Base-by-base conservation (phyloP, 495 filamentous ascomycete genomes). In the Oidiodendron maius region DNA sequence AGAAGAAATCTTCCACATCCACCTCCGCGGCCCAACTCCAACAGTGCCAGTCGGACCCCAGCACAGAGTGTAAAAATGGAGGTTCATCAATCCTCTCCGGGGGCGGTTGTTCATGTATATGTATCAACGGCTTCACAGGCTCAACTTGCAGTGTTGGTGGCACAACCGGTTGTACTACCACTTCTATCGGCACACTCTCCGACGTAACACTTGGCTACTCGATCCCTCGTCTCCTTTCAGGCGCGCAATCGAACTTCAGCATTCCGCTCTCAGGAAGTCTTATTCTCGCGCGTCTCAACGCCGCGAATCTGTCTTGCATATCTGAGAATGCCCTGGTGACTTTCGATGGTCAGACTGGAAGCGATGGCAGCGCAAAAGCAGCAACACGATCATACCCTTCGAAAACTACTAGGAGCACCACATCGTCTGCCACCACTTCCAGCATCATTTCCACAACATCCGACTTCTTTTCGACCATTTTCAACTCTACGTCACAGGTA, bases 111-210 rank as follows among this genome's bases (percentile, higher is more conserved):
- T 82, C 83, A 9, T 98, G 93, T 60, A 74, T 95, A 22, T 98
- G 93, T 58, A 74, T 80, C 4, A 87, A 89, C 54, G 89, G 90
- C 0, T 96, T 86, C 60, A 88, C 82, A 0, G 93, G 93, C n/a
- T 66, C 70, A 3, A 74, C 75, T 22, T 98, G 93, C 69, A 84
- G 73, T 9, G 65, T 64, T 24, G 46, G 68, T 9, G 74, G 72
- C 17, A 74, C 82, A 17, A 73, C 71, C 15, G 86, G 82, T 50
- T 98, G 93, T 61, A 80, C 84, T 12, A 86, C 81, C 1, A 79
- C 79, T 6, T 63, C 77, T 26, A 64, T 94, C 28, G 16, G 42
- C 30, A 39, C 40, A 3, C 46, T 23, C 1, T 16, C 48, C 6
- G 59, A 67, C n/a, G 89, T 86, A 26, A 96, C 89, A 3, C 69